A percentile compares a stretch with the other conserved stretches of the same genome.
These are phyloP conservation scores for Phaeodactylum tricornutum DNA, from an alignment of 108 stramenopile species.

Conservation along the genomic window DNA sequence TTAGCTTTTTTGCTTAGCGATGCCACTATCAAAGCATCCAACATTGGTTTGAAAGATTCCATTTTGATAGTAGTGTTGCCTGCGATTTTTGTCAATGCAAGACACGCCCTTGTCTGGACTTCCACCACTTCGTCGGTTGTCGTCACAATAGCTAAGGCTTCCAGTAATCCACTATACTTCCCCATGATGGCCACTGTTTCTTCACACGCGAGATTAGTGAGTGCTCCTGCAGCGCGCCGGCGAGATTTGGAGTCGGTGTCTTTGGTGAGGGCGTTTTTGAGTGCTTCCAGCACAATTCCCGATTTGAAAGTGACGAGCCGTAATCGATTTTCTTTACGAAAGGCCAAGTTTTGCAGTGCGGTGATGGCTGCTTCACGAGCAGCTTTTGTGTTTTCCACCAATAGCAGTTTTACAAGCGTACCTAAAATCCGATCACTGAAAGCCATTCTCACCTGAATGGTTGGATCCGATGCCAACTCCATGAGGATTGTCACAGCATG, in stretches of 20 bases:
- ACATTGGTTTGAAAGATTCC: slow-evolving; percentile 38
- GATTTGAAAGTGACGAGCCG: slow-evolving; percentile 45
- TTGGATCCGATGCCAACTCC: slow-evolving; percentile 63
- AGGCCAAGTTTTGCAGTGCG: slow-evolving; percentile 76
- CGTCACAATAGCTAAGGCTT: slow-evolving; percentile 52
- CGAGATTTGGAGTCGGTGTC: slow-evolving; percentile 45
- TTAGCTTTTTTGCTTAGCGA: slow-evolving; percentile 45
- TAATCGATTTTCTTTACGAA: slow-evolving; percentile 55
- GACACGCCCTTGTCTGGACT: slow-evolving; percentile 61
- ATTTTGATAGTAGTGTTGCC: slow-evolving; percentile 48
- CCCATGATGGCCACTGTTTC: slow-evolving; percentile 69
- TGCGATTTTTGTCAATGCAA: slow-evolving; percentile 77
- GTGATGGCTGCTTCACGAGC: slow-evolving; percentile 74
- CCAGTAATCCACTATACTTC: slow-evolving; percentile 56
- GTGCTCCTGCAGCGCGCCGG: slow-evolving; percentile 64
- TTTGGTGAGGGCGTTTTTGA: slow-evolving; percentile 46
- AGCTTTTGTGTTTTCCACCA: slow-evolving; percentile 44
- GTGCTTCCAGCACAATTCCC: slow-evolving; percentile 71
- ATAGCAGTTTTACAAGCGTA: slow-evolving; percentile 66
- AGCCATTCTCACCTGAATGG: slow-evolving; percentile 66
- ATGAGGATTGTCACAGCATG: slow-evolving; percentile 69
- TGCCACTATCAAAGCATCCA: slow-evolving; percentile 71
- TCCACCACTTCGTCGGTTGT: slow-evolving; percentile 53
- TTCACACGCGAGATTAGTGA: slow-evolving; percentile 77
- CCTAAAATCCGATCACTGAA: slow-evolving; percentile 58